A percentile compares a stretch with the other conserved stretches of the same genome.
Conservation (phyloP, 768 basidiomycete genomes). For the Russula abietina region DNA sequence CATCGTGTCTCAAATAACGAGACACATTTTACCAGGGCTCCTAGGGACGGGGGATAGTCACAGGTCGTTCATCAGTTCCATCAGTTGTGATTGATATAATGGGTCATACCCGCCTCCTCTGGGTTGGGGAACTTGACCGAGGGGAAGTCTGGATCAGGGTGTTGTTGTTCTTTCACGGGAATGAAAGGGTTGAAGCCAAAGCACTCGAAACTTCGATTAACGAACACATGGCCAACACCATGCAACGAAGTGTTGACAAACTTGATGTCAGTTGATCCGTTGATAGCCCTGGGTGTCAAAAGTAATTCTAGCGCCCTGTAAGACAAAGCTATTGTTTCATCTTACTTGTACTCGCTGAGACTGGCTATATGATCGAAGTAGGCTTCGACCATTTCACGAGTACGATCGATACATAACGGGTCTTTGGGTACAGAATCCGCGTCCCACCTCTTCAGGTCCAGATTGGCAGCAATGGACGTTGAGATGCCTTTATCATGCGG, state of each 20-base stretch:
- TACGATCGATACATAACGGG: conserved; percentile 47
- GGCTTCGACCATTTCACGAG: conserved; percentile 48
- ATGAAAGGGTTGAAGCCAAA: conserved; percentile 56
- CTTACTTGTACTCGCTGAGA: conserved; percentile 28
- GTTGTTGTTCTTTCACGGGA: conserved; percentile 58
- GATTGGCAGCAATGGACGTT: conserved; percentile 51
- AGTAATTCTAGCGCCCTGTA: background rate
- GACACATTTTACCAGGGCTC: conserved; percentile 26
- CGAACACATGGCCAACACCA: conserved; percentile 71
- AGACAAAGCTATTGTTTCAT: background rate
- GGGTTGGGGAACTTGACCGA: conserved; percentile 86
- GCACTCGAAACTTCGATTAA: conserved; percentile 47
- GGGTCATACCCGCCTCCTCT: conserved; percentile 69
- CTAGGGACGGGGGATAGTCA: conserved; percentile 12
- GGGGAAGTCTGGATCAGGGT: conserved; percentile 79
- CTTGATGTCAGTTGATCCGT: conserved; percentile 37
- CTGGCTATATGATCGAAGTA: conserved; percentile 46
- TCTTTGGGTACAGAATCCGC: conserved; percentile 35
- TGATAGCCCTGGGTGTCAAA: conserved; percentile 32
- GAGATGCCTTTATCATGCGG: conserved; percentile 82
- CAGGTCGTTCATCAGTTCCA: background rate
- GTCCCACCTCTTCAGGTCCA: conserved; percentile 48
- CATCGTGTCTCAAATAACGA: background rate
- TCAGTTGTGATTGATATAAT: background rate
- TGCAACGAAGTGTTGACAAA: conserved; percentile 92